These are phyloP conservation scores for Sordariomycetes sp. DNA, from an alignment of 2,329 filamentous ascomycete genomes.

Conservation along the genomic window DNA sequence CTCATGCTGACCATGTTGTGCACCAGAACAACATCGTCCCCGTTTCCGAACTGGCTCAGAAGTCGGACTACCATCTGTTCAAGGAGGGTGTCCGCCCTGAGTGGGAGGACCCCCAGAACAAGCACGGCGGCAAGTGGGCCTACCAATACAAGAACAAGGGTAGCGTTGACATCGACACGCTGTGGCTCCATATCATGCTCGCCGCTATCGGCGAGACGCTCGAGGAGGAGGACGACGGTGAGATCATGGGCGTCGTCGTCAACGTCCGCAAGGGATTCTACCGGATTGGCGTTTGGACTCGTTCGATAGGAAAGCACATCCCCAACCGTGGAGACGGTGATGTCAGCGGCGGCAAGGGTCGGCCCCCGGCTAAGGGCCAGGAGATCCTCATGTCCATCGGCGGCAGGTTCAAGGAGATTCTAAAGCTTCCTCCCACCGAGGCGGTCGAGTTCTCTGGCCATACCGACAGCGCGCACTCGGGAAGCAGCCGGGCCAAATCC, in stretches of 20 bases:
- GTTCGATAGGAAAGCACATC: slow-evolving; percentile 79
- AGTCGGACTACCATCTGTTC: slow-evolving; percentile 99
- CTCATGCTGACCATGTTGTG: neutral
- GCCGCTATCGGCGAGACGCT: slow-evolving; percentile 95
- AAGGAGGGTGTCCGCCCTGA: slow-evolving; percentile 94
- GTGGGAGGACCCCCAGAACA: slow-evolving; percentile 98
- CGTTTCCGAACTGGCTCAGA: slow-evolving; percentile 88
- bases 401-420: slow-evolving; percentile 81
- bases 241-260: slow-evolving; percentile 98
- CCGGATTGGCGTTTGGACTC: slow-evolving; percentile 95
- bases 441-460: slow-evolving; percentile 91
- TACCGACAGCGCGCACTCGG: slow-evolving; percentile 84
- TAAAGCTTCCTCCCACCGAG: slow-evolving; percentile 69
- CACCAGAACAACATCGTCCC: slow-evolving; percentile 93
- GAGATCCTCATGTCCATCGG: slow-evolving; percentile 79
- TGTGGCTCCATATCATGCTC: slow-evolving; percentile 97
- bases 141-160: slow-evolving; percentile 97
- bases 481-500: slow-evolving; percentile 90
- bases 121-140: slow-evolving; percentile 98
- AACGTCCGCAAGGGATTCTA: slow-evolving; percentile 98
- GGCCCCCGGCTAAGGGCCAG: slow-evolving; percentile 70
- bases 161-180: slow-evolving; percentile 79
- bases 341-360: slow-evolving; percentile 65
- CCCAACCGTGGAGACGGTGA: slow-evolving; percentile 65
- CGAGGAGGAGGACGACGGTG: slow-evolving; percentile 86